Evolutionary conservation across 495 filamentous ascomycete species (phyloP), one percentile per base, ranked within the genome.

Genomic region (Neurospora sp.): DNA sequence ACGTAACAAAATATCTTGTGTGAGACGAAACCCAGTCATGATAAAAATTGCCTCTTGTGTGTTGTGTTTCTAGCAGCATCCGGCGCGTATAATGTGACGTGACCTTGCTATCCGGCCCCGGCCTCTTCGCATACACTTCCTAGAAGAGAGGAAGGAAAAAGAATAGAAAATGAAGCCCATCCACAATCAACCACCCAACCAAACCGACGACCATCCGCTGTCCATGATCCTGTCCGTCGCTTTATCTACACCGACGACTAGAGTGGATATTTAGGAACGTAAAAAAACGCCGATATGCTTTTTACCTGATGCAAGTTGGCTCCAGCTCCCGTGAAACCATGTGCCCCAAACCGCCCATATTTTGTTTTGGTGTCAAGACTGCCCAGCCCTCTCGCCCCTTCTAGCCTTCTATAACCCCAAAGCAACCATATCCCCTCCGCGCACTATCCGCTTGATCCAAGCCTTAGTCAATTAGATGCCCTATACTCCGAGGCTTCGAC

Each of bases 401-500:
- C 12, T 31, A 31, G 8, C 22, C 53, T 31, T 61, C 22, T 61
- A 61, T 61, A 61, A 59, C 22, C 6, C 10, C 5, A 59, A 53
- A 59, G 10, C 48, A 59, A 59, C 3, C 14, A 17, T 65, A 8
- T 35, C 7, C 31, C 27, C 16, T 10, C 7, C 14, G 3, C 7
- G 20, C 10, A 61, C 53, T 35, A 8, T 8, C 53, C 3, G 8
- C 17, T 65, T 65, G 20, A 22, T 8, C 53, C 14, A 35, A 37
- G 27, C 53, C 68, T 70, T 73, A 85, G 73, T 85, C 80, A 65
- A 85, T 83, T 22, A 85, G 73, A 65, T 79, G 77, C n/a, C 75
- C 78, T 76, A 85, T 82, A 37, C 80, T 77, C 22, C 77, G 78
- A 8, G 84, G 84, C 59, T 82, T 82, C 14, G 83, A 83, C 20